Evolutionary conservation across 208 protist genomes (phyloP), one percentile per base, ranked within the genome.

Genomic region (Leptomonas pyrrhocoris): DNA sequence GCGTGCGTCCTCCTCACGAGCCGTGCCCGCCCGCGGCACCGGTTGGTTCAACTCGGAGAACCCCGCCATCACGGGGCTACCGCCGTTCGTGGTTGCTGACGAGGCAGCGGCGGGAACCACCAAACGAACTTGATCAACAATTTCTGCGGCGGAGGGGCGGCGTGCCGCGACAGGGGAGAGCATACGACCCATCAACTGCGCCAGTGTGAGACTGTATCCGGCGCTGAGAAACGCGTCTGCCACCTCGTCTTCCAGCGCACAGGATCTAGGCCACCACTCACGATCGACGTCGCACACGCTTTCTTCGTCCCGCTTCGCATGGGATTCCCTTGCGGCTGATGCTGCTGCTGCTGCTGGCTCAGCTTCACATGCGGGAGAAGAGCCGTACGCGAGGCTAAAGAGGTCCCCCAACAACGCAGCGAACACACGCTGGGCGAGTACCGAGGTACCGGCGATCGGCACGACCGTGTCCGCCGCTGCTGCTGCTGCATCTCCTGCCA

Each of bases 131-230:
- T 69, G 63, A 12, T 55, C 40, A 13, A 81, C 64, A 0, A 81
- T 38, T 21, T 59, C 60, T 2, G 65, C 54, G 2, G 70, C 73
- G 48, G 49, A 58, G n/a, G 76, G 70, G 0, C 76, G 69, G 2
- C 76, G 68, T 27, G 76, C 68, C 27, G 76, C 58, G 5, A 81
- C 76, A 15, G 76, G 76, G 7, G 76, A 81, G 21, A 81, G 54
- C 43, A 71, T 40, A 4, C 51, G 36, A 12, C 69, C 57, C 31
- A 81, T 27, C 23, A 73, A 38, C 12, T 23, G 31, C 43, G 76
- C 62, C 2, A 81, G 31, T 9, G n/a, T 27, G 8, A 34, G n/a
- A 8, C 50, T 61, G 70, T 81, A 81, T 34, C 76, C 76, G 0
- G 59, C 58, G 0, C 38, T 42, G 23, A 15, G 16, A 13, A 66